Base-by-base conservation (phyloP, 441 rosid species). In the Brassica balearica region DNA sequence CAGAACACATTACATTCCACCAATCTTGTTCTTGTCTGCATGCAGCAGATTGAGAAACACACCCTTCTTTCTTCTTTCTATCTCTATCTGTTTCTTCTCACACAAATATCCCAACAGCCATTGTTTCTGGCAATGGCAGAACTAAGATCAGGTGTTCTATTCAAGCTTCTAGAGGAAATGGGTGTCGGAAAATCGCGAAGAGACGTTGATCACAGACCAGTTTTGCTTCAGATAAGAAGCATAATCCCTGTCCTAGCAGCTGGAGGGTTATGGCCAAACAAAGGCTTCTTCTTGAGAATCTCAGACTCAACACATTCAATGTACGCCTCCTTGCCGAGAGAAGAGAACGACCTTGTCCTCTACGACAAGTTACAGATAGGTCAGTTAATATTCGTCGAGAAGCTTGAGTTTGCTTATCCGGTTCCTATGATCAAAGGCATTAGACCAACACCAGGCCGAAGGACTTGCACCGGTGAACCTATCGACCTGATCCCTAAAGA, bases 221-320 rank as follows among this genome's bases (percentile, higher is more conserved):
- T 84, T 20, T 67, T 93, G 84, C 72, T 91, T 14, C 92, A 93
- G 80, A 90, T 89, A 60, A 83, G 88, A 76, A 86, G 94, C 80
- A 91, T 90, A 79, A 81, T 92, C 41, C 98, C 98, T 14, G 83
- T 87, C 12, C 70, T 93, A 77, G 82, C 82, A 38, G 84, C 87
- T 41, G 90, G 87, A 19, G 91, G 90, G 60, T 88, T 91, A 69
- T 91, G 92, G 94, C 94, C 92, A 27, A 88, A 87, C 78, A 84
- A 83, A 74, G 94, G 98, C 9, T 91, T 93, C 76, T 87, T 87
- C 82, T 69, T 89, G 34, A 85, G 88, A 83, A 85, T 93, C 66
- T 80, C 90, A 0, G 93, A 93, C 79, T 80, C 84, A 56, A 81
- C 93, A 3, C 97, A 91, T 78, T 84, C 88, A n/a, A 69, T 88